phyloP scores from a whole-genome alignment of 2,329 filamentous ascomycete genomes.

The Aspergillus sp. region DNA sequence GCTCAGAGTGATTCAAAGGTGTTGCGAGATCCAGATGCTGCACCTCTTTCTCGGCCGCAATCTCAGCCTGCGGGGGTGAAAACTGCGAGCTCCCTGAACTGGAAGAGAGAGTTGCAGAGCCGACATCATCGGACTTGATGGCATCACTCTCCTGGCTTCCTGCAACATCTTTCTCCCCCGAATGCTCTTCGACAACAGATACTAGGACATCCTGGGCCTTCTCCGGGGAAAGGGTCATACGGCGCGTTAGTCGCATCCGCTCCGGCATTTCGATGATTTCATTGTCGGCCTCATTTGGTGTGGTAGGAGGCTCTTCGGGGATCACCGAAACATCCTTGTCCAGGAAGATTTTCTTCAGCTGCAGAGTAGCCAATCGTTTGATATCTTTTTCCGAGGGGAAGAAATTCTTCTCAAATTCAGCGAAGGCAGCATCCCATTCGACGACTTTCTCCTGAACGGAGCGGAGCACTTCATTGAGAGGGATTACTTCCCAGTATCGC shows the following conservation, averaged over 20 bases:
- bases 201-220: conserved; percentile 65
- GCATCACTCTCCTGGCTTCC: conserved; percentile 14
- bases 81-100: conserved; percentile 22
- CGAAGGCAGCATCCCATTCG: conserved; percentile 89
- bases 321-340: conserved; percentile 71
- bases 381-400: conserved; percentile 96
- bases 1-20: conserved; percentile 30
- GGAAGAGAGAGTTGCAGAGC: conserved; percentile 23
- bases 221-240: conserved; percentile 57
- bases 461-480: conserved; percentile 83
- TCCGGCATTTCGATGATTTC: conserved; percentile 32
- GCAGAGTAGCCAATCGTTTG: conserved; percentile 82
- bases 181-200: conserved; percentile 66
- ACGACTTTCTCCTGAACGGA: conserved; percentile 90
- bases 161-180: conserved; percentile 39
- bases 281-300: conserved; percentile 40
- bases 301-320: conserved; percentile 63
- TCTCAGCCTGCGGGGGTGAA: conserved; percentile 26
- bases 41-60: conserved; percentile 53
- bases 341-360: conserved; percentile 91
- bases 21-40: conserved; percentile 64
- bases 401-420: conserved; percentile 88
- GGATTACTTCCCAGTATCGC: conserved; percentile 95
- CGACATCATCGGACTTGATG: conserved; percentile 22
- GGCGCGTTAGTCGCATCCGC: conserved; percentile 37